Conservation (phyloP, 2,329 filamentous ascomycete genomes). For the Neonectria hederae region DNA sequence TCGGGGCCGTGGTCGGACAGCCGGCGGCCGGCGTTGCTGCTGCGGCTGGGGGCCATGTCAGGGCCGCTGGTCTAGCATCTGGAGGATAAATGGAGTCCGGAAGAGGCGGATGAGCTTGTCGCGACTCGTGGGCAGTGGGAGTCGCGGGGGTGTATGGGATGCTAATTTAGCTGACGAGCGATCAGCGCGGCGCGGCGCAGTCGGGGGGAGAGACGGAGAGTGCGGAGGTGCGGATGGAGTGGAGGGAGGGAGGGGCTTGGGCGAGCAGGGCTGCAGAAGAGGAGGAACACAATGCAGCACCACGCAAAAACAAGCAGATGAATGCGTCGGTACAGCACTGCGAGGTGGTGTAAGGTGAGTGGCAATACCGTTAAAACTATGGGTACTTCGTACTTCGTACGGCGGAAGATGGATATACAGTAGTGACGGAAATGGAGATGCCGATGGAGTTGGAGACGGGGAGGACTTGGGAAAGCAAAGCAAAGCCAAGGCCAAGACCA, state of each 20-base stretch:
- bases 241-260: too few relatives aligned
- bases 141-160: not conserved
- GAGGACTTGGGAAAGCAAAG: not conserved
- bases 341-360: not conserved
- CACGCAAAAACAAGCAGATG: too few relatives aligned
- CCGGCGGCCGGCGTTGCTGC: conserved; percentile 35
- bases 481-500: not conserved
- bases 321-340: not conserved
- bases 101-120: not conserved
- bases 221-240: not conserved
- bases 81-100: conserved; percentile 17
- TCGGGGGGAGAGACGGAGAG: not conserved
- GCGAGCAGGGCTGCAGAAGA: not conserved
- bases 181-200: not conserved
- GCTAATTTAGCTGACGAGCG: not conserved
- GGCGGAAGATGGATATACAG: not conserved
- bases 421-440: not conserved
- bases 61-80: conserved; percentile 40
- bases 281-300: not conserved
- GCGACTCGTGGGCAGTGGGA: not conserved
- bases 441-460: not conserved
- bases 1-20: conserved; percentile 25
- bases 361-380: too few relatives aligned
- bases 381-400: too few relatives aligned
- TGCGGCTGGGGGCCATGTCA: conserved; percentile 43